Evolutionary conservation across 2,329 filamentous ascomycete genomes (phyloP), one percentile per base, ranked within the genome.

Genomic region (Xylaria sp.): DNA sequence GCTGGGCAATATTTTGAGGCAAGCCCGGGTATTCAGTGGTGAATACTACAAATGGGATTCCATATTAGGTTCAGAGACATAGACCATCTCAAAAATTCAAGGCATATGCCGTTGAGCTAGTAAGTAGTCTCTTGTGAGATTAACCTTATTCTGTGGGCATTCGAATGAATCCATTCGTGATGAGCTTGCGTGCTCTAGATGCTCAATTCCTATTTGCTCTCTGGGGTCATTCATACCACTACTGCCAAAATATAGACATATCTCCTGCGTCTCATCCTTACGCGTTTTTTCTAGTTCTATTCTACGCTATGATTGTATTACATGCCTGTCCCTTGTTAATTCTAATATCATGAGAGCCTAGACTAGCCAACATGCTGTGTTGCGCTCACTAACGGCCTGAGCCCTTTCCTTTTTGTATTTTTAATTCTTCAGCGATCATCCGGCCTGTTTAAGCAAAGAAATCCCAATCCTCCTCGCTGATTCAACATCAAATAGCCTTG

Each of bases 281-380:
- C 39, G 55, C 10, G 10, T 58, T 28, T n/a, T 15, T 46, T 15
- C 41, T 25, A 20, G 23, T n/a, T 56, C 18, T 41, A 28, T 58
- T 15, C 28, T 28, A 58, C 39, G 56, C 39, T 58, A 46, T 46
- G 56, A 58, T 25, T 58, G 23, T 32, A 32, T 23, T 28, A 32
- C 39, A 58, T 56, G 54, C 32, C 54, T 39, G 54, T 15, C 54
- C 54, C 34, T 56, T 56, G 54, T 15, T 39, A 28, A 32, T n/a
- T 28, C 23, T 32, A 48, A 44, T 56, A n/a, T 55, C 52, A 55
- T 23, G 23, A 25, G 20, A n/a, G 6, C 39, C 39, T 32, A 44
- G 23, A 44, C 39, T 32, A 39, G 18, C 23, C 10, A 58, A 32
- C 23, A 7, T 46, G 23, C n/a, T 58, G 5, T 18, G 18, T 58